phyloP scores from a whole-genome alignment of 768 basidiomycete species.

The Suillus variegatus region DNA sequence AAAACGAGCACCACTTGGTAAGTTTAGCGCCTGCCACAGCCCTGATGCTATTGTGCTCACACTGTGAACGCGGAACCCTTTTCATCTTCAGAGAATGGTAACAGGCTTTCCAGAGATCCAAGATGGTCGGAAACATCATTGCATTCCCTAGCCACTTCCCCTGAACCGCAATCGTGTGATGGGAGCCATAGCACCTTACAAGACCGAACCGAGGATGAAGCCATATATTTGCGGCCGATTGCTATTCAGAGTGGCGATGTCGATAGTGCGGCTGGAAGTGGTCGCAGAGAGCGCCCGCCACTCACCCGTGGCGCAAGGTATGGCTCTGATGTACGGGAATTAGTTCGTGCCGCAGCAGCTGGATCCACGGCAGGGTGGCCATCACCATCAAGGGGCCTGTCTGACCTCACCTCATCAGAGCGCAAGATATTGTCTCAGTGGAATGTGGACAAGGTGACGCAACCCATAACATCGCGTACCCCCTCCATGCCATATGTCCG shows the following conservation, averaged over 20 bases:
- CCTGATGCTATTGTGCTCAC: conserved; percentile 3
- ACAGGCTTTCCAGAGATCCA: conserved; percentile 12
- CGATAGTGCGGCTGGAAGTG: conserved; percentile 6
- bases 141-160: conserved; percentile 9
- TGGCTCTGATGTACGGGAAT: conserved; percentile 10
- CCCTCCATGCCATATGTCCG: conserved; percentile 17
- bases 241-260: not conserved
- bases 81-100: conserved; percentile 23
- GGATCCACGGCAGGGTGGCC: conserved; percentile 16
- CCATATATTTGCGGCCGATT: conserved; percentile 29
- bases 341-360: conserved; percentile 13
- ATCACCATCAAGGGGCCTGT: conserved; percentile 6
- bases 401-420: conserved; percentile 9
- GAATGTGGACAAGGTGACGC: conserved; percentile 23
- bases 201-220: not conserved
- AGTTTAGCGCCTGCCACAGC: conserved; percentile 15
- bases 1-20: conserved; percentile 27
- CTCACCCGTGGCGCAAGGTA: conserved; percentile 12
- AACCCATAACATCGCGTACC: conserved; percentile 17
- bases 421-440: conserved; percentile 10
- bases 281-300: conserved; percentile 9
- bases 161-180: conserved; percentile 19
- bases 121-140: conserved; percentile 13
- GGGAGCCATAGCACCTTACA: conserved; percentile 14
- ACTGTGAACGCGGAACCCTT: conserved; percentile 25